Evolutionary conservation across 73 alveolate genomes (phyloP).

Genomic region (Paramecium tetraurelia): DNA sequence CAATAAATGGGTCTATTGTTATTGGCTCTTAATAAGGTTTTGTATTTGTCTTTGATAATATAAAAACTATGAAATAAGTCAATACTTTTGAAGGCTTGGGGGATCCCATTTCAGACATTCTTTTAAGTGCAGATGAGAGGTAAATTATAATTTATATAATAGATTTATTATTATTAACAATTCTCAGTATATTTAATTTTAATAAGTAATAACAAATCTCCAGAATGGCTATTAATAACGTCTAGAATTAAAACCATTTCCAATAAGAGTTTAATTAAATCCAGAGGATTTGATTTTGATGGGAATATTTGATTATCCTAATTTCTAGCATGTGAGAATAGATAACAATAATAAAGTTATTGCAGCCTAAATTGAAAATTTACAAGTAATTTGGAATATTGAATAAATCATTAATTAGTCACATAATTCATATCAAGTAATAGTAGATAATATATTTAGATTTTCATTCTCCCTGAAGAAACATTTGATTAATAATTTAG

Average conservation of each 20-base stretch:
- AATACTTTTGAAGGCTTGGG: background rate
- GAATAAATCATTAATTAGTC: background rate
- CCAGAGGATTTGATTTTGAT: constrained; percentile 9
- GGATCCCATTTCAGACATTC: background rate
- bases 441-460: background rate
- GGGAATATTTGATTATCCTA: background rate
- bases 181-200: background rate
- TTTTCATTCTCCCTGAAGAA: background rate
- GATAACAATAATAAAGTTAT: background rate
- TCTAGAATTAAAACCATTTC: background rate
- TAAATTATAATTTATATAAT: background rate
- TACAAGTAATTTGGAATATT: background rate
- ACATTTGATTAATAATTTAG: background rate
- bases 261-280: background rate
- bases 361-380: background rate
- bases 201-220: background rate
- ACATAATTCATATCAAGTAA: background rate
- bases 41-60: background rate
- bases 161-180: background rate
- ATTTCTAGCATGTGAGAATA: background rate
- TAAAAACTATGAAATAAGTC: background rate
- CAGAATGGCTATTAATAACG: background rate
- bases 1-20: background rate
- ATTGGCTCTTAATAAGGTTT: background rate
- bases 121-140: background rate